Percentiles rank a stretch among this genome's conserved stretches.
These are phyloP conservation scores for Oemleria cerasiformis DNA, from an alignment of 306 rosid genomes.

Conservation along the genomic window DNA sequence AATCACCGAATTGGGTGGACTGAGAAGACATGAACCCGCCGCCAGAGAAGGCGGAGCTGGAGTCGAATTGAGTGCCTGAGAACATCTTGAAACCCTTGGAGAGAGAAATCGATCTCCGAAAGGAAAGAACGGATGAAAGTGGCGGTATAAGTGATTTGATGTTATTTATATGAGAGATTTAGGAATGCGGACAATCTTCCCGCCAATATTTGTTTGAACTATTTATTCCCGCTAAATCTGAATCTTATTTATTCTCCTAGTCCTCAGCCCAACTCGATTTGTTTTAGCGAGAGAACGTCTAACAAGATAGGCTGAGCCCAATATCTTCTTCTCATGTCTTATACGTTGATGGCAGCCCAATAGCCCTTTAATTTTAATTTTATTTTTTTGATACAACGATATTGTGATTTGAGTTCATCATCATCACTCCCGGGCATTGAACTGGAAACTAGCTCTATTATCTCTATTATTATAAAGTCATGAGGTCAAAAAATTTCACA, in stretches of 20 bases:
- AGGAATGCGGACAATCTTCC: conserved; percentile 6
- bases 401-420: too few species aligned
- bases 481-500: too few species aligned
- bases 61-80: conserved; percentile 69
- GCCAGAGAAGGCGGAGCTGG: conserved; percentile 49
- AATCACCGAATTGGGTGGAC: conserved; percentile 46
- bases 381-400: too few species aligned
- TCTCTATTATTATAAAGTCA: too few species aligned
- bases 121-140: background rate
- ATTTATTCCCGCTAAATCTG: conserved; percentile 7
- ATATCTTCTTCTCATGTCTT: too few species aligned
- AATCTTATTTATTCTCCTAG: background rate
- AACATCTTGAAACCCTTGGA: conserved; percentile 56
- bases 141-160: background rate
- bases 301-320: too few species aligned
- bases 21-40: conserved; percentile 66
- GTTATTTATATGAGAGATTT: background rate
- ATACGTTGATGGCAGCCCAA: too few species aligned
- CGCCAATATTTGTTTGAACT: conserved; percentile 14
- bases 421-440: too few species aligned
- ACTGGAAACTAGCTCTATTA: too few species aligned
- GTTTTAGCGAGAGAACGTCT: too few species aligned
- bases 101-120: conserved; percentile 1
- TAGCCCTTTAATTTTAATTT: too few species aligned
- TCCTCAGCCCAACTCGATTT: background rate